Conservation (phyloP, 2,329 filamentous ascomycete genomes). For the Moelleriella libera region DNA sequence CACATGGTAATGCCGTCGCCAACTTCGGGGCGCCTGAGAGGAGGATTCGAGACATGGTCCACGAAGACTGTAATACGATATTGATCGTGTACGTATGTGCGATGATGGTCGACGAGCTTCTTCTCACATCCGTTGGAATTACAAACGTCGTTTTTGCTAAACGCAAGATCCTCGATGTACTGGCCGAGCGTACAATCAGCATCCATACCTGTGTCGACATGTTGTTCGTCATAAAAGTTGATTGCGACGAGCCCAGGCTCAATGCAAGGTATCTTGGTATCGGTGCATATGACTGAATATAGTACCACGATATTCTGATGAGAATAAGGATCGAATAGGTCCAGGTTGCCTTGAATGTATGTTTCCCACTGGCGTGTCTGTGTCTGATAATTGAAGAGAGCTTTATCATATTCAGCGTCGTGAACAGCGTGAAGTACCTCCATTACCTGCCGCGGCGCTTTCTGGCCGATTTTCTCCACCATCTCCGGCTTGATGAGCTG, state of each 20-base stretch:
- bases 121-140: constrained; percentile 74
- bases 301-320: constrained; percentile 95
- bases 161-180: constrained; percentile 83
- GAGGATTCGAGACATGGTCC: constrained; percentile 38
- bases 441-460: constrained; percentile 73
- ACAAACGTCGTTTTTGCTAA: constrained; percentile 63
- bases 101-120: constrained; percentile 82
- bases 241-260: constrained; percentile 85
- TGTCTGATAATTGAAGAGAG: constrained; percentile 82
- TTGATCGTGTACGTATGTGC: constrained; percentile 93
- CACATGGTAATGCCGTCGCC: constrained; percentile 76
- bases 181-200: constrained; percentile 88
- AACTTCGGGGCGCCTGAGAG: constrained; percentile 25
- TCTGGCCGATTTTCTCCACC: constrained; percentile 72
- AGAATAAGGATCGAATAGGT: constrained; percentile 86
- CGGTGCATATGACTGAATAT: constrained; percentile 86
- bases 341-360: constrained; percentile 75
- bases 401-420: constrained; percentile 93
- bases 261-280: constrained; percentile 82
- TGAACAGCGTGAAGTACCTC: constrained; percentile 91
- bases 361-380: constrained; percentile 95
- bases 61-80: constrained; percentile 87
- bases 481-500: constrained; percentile 90
- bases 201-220: constrained; percentile 55
- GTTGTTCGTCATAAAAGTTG: constrained; percentile 88